Conservation (phyloP, 805 yeast species). For the Myxozyma udenii region DNA sequence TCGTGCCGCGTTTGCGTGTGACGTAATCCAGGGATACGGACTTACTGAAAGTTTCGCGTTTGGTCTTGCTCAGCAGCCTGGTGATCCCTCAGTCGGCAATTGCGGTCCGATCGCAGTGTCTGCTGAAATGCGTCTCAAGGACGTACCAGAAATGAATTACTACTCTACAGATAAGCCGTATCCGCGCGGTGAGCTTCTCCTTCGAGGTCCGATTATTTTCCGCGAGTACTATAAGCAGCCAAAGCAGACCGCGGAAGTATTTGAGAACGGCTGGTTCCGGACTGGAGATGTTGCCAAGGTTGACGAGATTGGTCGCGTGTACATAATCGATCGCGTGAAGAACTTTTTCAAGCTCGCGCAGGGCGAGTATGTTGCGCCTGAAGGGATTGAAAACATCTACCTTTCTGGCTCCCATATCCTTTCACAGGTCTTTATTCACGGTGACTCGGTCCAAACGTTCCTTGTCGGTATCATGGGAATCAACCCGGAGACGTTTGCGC, state of each 20-base stretch:
- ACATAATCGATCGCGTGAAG: conserved; percentile 70
- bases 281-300: conserved; percentile 55
- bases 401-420: conserved; percentile 51
- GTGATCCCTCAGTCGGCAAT: conserved; percentile 51
- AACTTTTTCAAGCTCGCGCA: conserved; percentile 69
- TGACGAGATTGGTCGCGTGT: conserved; percentile 52
- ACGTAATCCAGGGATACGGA: conserved; percentile 60
- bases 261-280: conserved; percentile 46
- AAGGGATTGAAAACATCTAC: conserved; percentile 65
- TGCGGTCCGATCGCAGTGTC: conserved; percentile 59
- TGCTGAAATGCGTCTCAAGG: conserved; percentile 58
- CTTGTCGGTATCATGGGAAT: conserved; percentile 64
- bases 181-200: conserved; percentile 57
- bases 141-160: conserved; percentile 63
- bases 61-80: conserved; percentile 37
- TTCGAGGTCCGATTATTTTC: conserved; percentile 66
- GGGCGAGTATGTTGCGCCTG: conserved; percentile 72
- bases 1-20: conserved; percentile 56
- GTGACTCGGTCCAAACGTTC: conserved; percentile 55
- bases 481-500: conserved; percentile 47
- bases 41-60: conserved; percentile 31
- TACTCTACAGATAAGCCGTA: conserved; percentile 43
- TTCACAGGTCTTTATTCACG: conserved; percentile 59
- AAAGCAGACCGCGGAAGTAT: conserved; percentile 51
- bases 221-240: conserved; percentile 54